phyloP scores from a whole-genome alignment of 441 rosid species.

The Euphorbia celastroides region DNA sequence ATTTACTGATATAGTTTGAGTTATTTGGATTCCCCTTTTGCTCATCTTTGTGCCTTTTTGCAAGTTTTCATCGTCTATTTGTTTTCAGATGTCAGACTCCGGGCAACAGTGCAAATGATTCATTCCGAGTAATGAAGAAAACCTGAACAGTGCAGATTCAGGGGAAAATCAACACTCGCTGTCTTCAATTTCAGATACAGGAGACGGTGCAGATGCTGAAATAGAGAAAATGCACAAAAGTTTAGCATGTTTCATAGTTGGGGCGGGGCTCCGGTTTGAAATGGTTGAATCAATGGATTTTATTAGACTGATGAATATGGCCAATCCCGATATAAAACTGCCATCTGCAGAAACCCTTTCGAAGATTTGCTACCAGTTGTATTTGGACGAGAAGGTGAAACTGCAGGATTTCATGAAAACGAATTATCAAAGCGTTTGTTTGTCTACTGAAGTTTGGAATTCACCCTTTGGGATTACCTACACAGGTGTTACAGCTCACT shows the following conservation, averaged over 20 bases:
- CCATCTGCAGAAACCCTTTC: neutral
- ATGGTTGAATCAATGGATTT: neutral
- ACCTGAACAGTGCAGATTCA: neutral
- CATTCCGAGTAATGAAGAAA: neutral
- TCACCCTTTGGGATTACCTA: neutral
- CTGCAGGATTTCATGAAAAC: neutral
- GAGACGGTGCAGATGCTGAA: neutral
- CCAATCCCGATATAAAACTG: neutral
- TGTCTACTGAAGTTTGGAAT: neutral
- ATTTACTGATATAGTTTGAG: too few relatives aligned
- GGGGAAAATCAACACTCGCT: neutral
- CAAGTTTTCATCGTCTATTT: too few relatives aligned
- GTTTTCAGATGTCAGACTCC: neutral
- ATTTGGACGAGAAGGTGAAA: neutral
- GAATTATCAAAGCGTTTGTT: neutral
- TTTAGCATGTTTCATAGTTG: neutral
- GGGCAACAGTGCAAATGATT: neutral
- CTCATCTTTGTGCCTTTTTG: too few relatives aligned
- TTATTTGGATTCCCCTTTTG: too few relatives aligned
- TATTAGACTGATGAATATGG: neutral
- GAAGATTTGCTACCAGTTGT: neutral
- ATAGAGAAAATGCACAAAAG: neutral
- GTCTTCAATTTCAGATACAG: neutral
- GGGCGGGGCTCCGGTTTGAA: neutral
- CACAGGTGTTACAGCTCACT: neutral